Conservation (phyloP, 257 asterid genomes). For the Solanum okadae region DNA sequence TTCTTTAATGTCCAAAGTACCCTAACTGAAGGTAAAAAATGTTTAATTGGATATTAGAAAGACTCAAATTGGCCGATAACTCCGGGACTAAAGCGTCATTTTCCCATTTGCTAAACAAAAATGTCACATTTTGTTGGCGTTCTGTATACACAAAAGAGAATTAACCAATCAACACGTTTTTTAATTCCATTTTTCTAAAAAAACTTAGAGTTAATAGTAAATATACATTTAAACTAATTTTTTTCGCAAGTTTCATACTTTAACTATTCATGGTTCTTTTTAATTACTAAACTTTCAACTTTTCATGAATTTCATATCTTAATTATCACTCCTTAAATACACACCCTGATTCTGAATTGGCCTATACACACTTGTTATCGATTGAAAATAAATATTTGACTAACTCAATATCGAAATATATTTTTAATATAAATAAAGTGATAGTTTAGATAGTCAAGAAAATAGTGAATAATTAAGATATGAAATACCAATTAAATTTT, state of each 20-base stretch:
- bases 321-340: no score
- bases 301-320: no score
- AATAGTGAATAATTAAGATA: no score
- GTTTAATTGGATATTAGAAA: neutral
- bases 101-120: neutral
- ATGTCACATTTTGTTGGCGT: neutral
- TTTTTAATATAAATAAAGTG: no score
- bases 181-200: neutral
- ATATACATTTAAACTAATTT: rapidly evolving
- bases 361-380: rapidly evolving
- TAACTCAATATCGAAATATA: no score
- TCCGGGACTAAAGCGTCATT: neutral
- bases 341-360: neutral
- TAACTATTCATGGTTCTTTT: no score
- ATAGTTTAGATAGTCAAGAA: no score
- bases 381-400: neutral
- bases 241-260: no score
- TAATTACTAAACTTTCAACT: no score
- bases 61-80: neutral
- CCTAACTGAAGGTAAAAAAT: neutral
- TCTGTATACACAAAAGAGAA: neutral
- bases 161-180: neutral
- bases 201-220: no score
- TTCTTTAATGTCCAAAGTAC: neutral
- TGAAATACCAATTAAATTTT: no score